These are phyloP conservation scores for Solanum phureja DNA, from an alignment of 257 asterid species.

Conservation along the genomic window DNA sequence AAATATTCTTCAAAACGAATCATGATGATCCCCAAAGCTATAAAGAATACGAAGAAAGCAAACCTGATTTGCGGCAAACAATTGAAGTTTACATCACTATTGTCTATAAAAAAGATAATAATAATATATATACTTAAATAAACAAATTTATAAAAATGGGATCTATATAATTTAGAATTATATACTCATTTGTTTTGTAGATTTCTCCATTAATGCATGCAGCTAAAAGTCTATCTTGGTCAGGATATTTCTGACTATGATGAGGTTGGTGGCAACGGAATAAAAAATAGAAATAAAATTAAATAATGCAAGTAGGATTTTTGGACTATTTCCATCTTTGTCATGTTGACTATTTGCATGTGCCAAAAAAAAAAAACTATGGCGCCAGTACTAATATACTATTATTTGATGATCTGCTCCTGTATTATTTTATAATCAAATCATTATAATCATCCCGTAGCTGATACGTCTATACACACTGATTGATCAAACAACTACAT, in stretches of 20 bases:
- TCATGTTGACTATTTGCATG: conserved; percentile 13
- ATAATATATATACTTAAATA: neutral
- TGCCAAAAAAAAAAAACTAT: neutral
- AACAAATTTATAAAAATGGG: neutral
- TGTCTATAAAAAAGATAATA: neutral
- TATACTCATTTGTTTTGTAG: neutral
- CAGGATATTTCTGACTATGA: conserved; percentile 5
- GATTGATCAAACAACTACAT: neutral
- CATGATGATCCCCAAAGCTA: neutral
- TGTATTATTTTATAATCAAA: neutral
- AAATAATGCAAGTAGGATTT: neutral
- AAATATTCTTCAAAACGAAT: neutral
- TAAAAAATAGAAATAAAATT: neutral
- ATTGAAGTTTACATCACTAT: neutral
- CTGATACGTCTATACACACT: neutral
- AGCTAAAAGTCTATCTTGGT: conserved; percentile 1
- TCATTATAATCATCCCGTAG: neutral
- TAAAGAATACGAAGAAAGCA: neutral
- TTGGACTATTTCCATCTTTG: conserved; percentile 17
- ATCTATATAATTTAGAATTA: neutral
- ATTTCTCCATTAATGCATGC: neutral
- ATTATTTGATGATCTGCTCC: neutral
- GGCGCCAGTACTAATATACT: neutral
- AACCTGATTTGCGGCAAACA: neutral
- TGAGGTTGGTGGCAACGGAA: conserved; percentile 10